Evolutionary conservation across 2,329 filamentous ascomycete species (phyloP).

Genomic region (Phialophora tarda): DNA sequence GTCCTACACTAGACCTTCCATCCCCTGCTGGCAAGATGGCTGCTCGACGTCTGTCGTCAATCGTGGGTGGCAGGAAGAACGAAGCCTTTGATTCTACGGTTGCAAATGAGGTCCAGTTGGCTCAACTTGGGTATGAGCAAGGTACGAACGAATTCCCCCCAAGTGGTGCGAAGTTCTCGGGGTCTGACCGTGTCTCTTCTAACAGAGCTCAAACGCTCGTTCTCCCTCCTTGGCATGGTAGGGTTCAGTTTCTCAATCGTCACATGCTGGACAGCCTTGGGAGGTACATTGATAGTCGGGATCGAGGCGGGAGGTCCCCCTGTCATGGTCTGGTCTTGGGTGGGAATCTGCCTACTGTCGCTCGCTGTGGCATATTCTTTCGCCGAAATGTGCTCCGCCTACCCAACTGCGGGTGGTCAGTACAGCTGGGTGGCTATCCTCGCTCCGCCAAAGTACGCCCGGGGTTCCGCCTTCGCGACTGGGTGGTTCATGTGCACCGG

Average conservation of each 20-base stretch:
- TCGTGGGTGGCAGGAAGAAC: slow-evolving; percentile 26
- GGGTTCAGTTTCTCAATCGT: slow-evolving; percentile 66
- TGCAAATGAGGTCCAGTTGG: slow-evolving; percentile 47
- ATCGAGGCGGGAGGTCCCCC: slow-evolving; percentile 62
- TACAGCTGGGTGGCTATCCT: slow-evolving; percentile 57
- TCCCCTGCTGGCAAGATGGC: slow-evolving; percentile 15
- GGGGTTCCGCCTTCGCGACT: slow-evolving; percentile 53
- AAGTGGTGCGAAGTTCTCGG: not conserved
- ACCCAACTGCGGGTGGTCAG: slow-evolving; percentile 58
- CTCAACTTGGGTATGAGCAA: slow-evolving; percentile 49
- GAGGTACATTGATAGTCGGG: slow-evolving; percentile 62
- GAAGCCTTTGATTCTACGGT: slow-evolving; percentile 25
- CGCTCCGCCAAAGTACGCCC: slow-evolving; percentile 55
- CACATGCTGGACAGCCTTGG: slow-evolving; percentile 63
- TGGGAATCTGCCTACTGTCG: slow-evolving; percentile 58
- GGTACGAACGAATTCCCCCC: slow-evolving; percentile 36
- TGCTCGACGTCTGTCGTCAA: slow-evolving; percentile 26
- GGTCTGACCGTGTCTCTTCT: slow-evolving; percentile 4
- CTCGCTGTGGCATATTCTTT: slow-evolving; percentile 63
- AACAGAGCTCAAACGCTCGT: slow-evolving; percentile 62
- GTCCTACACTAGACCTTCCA: not conserved
- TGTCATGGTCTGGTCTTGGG: slow-evolving; percentile 65
- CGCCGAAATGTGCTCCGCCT: slow-evolving; percentile 59
- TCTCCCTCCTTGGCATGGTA: slow-evolving; percentile 63
- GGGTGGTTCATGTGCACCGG: slow-evolving; percentile 59